Percentiles rank a stretch among this genome's conserved stretches.
Conservation (phyloP, 2,329 filamentous ascomycete species). For the Aspergillus uvarum region DNA sequence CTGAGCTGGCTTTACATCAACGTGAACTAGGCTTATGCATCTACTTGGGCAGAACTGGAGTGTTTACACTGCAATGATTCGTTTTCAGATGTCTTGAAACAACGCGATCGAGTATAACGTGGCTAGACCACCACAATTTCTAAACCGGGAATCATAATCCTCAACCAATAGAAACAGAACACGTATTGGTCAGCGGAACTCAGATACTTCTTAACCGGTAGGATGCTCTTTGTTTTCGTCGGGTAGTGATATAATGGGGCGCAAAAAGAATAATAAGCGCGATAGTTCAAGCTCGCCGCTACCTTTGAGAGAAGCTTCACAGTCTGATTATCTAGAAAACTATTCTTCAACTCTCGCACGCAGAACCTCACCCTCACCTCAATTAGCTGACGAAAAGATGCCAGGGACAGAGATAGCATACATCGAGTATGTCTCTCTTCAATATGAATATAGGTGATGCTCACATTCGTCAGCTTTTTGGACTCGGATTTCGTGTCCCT, state of each 20-base stretch:
- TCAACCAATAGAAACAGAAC: background rate
- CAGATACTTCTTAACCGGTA: background rate
- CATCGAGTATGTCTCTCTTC: background rate
- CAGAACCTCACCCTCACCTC: background rate
- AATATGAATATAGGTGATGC: background rate
- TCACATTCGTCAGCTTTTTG: slow-evolving; percentile 4
- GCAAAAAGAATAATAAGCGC: background rate
- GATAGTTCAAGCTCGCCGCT: background rate
- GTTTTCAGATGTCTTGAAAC: too few species aligned
- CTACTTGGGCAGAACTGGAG: too few species aligned
- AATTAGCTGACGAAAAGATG: background rate
- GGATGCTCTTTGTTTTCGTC: background rate
- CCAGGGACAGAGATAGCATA: background rate
- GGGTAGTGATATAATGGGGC: background rate
- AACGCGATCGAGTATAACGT: too few species aligned
- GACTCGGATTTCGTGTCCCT: slow-evolving; percentile 5
- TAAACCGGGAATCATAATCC: background rate
- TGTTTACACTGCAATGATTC: too few species aligned
- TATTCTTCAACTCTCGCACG: background rate
- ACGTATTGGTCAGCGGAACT: background rate
- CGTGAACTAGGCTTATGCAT: too few species aligned
- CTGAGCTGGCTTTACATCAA: too few species aligned
- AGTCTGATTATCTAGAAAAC: background rate
- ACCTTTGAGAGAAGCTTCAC: background rate
- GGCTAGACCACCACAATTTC: background rate